Conservation (phyloP, 2,329 filamentous ascomycete genomes). For the Talaromyces pinophilus region DNA sequence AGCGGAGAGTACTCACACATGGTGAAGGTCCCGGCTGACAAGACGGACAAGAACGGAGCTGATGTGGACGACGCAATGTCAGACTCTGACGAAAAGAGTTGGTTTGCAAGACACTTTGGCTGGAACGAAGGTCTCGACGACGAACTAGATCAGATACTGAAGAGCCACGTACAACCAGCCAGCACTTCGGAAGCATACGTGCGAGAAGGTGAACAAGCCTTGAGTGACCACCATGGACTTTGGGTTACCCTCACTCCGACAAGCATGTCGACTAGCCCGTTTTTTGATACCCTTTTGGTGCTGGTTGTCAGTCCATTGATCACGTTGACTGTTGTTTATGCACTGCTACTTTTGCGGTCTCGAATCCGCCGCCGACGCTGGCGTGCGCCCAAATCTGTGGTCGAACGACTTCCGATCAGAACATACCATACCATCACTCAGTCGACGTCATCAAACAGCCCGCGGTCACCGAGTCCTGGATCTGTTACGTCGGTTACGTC, state of each 20-base stretch:
- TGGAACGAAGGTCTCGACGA: conserved; percentile 30
- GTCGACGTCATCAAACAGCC: conserved; percentile 55
- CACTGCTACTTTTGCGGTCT: conserved; percentile 80
- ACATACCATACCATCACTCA: conserved; percentile 86
- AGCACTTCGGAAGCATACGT: conserved; percentile 24
- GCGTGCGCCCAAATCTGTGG: conserved; percentile 96
- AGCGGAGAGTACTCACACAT: conserved; percentile 65
- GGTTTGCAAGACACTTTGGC: conserved; percentile 41
- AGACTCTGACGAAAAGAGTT: conserved; percentile 24
- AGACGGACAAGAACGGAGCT: conserved; percentile 26
- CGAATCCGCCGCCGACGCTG: conserved; percentile 86
- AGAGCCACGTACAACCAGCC: conserved; percentile 8
- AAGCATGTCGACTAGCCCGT: conserved; percentile 81
- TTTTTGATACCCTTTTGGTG: conserved; percentile 95
- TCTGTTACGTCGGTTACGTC: conserved; percentile 62
- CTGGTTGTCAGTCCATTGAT: conserved; percentile 93
- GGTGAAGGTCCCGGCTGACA: conserved; percentile 37
- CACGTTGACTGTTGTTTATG: conserved; percentile 89
- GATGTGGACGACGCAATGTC: not conserved
- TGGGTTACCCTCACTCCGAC: conserved; percentile 97
- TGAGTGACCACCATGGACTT: conserved; percentile 66
- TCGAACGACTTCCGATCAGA: conserved; percentile 89
- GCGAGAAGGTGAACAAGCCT: conserved; percentile 24
- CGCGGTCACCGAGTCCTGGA: conserved; percentile 63
- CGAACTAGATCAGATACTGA: conserved; percentile 18